These are phyloP conservation scores for Aspergillus saccharolyticus DNA, from an alignment of 495 filamentous ascomycete species.

Conservation along the genomic window DNA sequence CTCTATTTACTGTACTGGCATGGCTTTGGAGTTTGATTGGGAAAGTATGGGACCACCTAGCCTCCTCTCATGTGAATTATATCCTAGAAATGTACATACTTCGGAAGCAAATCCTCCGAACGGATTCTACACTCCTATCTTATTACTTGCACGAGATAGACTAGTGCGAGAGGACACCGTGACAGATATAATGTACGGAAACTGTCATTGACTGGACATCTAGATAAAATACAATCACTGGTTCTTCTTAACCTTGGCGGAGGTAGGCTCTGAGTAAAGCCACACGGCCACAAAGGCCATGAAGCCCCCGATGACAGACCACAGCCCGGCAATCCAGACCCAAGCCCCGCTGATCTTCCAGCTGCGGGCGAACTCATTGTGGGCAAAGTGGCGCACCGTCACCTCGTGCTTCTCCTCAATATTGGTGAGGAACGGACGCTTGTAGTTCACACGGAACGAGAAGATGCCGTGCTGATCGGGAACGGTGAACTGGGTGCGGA, in stretches of 20 bases:
- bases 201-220: constrained; percentile 19
- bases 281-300: constrained; percentile 79
- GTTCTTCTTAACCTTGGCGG: constrained; percentile 58
- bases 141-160: neutral
- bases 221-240: constrained; percentile 44
- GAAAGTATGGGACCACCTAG: neutral
- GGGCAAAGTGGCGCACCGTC: constrained; percentile 90
- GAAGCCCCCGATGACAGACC: constrained; percentile 77
- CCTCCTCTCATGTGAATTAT: constrained; percentile 2
- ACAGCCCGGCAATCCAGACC: constrained; percentile 93
- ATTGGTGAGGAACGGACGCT: constrained; percentile 82
- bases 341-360: constrained; percentile 86
- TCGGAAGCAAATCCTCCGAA: neutral
- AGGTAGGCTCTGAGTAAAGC: constrained; percentile 73
- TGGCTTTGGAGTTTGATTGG: constrained; percentile 20
- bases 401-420: constrained; percentile 94
- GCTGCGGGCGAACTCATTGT: constrained; percentile 91
- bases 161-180: constrained; percentile 2
- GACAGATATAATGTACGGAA: constrained; percentile 1
- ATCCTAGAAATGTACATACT: constrained; percentile 10
- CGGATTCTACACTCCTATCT: neutral
- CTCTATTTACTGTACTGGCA: constrained; percentile 12
- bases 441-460: constrained; percentile 94
- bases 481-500: constrained; percentile 67
- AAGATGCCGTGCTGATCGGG: constrained; percentile 98